Conservation (phyloP, 495 filamentous ascomycete genomes). For the Evansstolkia leycettana region DNA sequence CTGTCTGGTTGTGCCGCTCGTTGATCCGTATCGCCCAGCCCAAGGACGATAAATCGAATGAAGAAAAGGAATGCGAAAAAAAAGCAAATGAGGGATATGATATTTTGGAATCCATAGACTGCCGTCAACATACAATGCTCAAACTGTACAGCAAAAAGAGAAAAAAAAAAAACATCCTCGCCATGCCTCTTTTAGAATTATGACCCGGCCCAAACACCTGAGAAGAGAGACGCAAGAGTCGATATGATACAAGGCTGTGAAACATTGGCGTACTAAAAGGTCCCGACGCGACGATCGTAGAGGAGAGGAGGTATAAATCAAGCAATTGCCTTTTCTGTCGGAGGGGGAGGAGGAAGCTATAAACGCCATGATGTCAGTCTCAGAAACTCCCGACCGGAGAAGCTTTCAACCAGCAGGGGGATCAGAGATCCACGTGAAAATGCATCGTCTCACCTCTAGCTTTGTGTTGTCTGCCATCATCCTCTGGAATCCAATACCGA, state of each 20-base stretch:
- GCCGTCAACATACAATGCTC: no score
- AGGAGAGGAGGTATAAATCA: slow-evolving; percentile 13
- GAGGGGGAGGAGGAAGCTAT: slow-evolving; percentile 33
- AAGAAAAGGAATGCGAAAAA: no score
- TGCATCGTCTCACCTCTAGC: slow-evolving; percentile 53
- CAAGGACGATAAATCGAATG: no score
- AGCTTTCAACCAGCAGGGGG: not conserved
- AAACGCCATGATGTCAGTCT: not conserved
- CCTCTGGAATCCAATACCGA: slow-evolving; percentile 91
- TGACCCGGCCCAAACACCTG: slow-evolving; percentile 31
- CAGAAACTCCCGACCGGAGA: not conserved
- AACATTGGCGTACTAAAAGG: slow-evolving; percentile 7
- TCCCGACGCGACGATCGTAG: slow-evolving; percentile 1
- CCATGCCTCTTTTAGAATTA: slow-evolving; percentile 28
- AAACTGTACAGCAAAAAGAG: no score
- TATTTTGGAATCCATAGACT: no score
- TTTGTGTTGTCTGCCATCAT: slow-evolving; percentile 90
- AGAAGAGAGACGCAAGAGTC: slow-evolving; percentile 31
- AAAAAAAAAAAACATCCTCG: slow-evolving; percentile 26
- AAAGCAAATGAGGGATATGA: no score
- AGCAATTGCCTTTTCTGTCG: slow-evolving; percentile 28
- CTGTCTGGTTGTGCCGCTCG: no score
- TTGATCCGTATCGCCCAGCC: no score
- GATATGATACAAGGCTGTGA: slow-evolving; percentile 13
- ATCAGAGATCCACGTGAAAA: not conserved